A percentile compares a stretch with the other conserved stretches of the same genome.
phyloP scores from a whole-genome alignment of 2,329 filamentous ascomycete species.

The Alternaria longipes region DNA sequence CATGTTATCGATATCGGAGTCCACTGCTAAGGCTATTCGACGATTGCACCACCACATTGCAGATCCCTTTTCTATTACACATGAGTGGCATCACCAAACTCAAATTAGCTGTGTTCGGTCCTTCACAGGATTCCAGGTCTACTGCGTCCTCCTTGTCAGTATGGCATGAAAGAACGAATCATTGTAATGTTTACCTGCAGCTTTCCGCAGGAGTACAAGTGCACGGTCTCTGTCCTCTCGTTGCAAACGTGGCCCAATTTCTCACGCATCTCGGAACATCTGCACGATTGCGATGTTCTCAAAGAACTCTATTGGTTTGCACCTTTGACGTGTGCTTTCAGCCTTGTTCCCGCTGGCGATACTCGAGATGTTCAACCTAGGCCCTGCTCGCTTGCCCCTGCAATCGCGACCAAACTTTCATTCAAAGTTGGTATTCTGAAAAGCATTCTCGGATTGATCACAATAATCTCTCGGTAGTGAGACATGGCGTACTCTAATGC shows the following conservation, averaged over 20 bases:
- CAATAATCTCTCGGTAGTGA: slow-evolving; percentile 5
- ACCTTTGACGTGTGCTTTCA: slow-evolving; percentile 28
- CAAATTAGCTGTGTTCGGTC: slow-evolving; percentile 20
- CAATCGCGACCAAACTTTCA: background rate
- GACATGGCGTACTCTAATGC: slow-evolving; percentile 21
- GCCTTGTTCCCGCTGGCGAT: slow-evolving; percentile 24
- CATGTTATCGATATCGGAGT: background rate
- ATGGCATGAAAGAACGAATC: slow-evolving; percentile 37
- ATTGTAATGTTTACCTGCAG: slow-evolving; percentile 42
- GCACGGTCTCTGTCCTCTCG: slow-evolving; percentile 39
- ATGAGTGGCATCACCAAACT: slow-evolving; percentile 19
- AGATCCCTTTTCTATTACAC: slow-evolving; percentile 12
- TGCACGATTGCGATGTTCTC: slow-evolving; percentile 22
- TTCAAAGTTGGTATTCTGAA: background rate
- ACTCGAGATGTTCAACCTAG: slow-evolving; percentile 35
- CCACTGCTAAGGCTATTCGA: background rate
- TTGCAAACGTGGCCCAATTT: slow-evolving; percentile 48
- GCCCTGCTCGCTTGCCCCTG: slow-evolving; percentile 7
- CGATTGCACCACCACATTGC: slow-evolving; percentile 8
- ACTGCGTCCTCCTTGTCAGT: slow-evolving; percentile 24
- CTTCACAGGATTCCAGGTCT: slow-evolving; percentile 9
- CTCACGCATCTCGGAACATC: slow-evolving; percentile 24
- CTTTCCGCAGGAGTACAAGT: slow-evolving; percentile 40
- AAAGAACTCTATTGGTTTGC: slow-evolving; percentile 26
- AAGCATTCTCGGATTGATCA: background rate